Percentiles rank a stretch among this genome's conserved stretches.
These are phyloP conservation scores for Tolypocladium sp. DNA, from an alignment of 2,329 filamentous ascomycete genomes.

Conservation along the genomic window DNA sequence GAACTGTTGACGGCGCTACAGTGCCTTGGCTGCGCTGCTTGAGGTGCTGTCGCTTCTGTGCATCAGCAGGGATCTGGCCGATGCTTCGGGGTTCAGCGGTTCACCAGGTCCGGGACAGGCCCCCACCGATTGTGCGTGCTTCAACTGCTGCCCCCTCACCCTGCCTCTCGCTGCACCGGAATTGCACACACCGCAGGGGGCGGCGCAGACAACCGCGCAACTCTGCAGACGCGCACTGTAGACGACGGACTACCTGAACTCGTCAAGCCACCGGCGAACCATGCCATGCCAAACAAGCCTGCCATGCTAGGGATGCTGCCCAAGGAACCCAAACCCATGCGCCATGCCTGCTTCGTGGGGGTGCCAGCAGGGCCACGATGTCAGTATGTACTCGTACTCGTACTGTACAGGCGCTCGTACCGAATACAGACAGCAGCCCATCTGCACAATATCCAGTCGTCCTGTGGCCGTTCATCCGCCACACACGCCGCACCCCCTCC, in stretches of 20 bases:
- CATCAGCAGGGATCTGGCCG: conserved; percentile 6
- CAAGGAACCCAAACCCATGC: conserved; percentile 4
- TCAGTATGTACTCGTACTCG: neutral
- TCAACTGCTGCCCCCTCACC: neutral
- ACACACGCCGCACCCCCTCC: neutral
- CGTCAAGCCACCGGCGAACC: conserved; percentile 1
- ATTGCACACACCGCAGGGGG: neutral
- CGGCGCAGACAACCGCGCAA: neutral
- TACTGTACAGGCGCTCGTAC: neutral
- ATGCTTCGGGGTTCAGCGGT: conserved; percentile 3
- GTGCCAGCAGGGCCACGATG: neutral
- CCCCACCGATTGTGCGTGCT: neutral
- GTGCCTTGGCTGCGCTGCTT: neutral
- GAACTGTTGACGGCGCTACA: neutral
- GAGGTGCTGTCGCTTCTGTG: conserved; percentile 1
- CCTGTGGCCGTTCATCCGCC: neutral
- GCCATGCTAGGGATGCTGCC: conserved; percentile 1
- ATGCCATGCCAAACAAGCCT: neutral
- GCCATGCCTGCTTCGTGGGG: neutral
- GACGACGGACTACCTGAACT: neutral
- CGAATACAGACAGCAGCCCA: neutral
- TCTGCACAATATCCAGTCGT: neutral
- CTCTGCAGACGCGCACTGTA: neutral
- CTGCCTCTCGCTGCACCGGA: neutral
- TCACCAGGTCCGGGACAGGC: neutral